Percentiles rank a stretch among this genome's conserved stretches.
Conservation (phyloP, 495 filamentous ascomycete species). For the Penicillium fimorum region DNA sequence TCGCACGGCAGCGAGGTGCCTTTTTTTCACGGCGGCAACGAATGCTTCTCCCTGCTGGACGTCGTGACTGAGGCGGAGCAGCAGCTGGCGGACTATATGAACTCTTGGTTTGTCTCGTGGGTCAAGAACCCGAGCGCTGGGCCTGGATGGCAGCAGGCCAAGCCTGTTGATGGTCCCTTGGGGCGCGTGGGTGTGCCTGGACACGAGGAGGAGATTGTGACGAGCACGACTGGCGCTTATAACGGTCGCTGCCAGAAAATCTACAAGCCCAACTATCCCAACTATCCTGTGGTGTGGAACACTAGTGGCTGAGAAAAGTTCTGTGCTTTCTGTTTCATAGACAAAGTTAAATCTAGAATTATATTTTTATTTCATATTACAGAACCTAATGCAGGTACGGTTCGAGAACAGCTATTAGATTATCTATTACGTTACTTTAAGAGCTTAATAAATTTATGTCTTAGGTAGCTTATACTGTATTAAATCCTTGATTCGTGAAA, state of each 20-base stretch:
- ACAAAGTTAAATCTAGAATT: not conserved
- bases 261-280: slow-evolving; percentile 21
- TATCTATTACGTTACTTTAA: too few relatives aligned
- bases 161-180: slow-evolving; percentile 23
- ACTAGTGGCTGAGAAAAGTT: slow-evolving; percentile 5
- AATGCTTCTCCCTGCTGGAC: slow-evolving; percentile 22
- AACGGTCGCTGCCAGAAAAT: slow-evolving; percentile 26
- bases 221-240: slow-evolving; percentile 21
- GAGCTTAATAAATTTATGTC: too few relatives aligned
- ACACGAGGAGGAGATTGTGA: slow-evolving; percentile 21
- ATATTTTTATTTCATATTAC: too few relatives aligned
- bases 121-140: slow-evolving; percentile 26
- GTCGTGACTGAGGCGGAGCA: slow-evolving; percentile 24
- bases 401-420: too few relatives aligned
- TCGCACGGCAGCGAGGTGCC: slow-evolving; percentile 30
- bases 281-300: slow-evolving; percentile 25
- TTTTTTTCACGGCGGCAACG: slow-evolving; percentile 31
- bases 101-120: slow-evolving; percentile 28
- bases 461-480: too few relatives aligned
- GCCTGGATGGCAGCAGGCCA: slow-evolving; percentile 23
- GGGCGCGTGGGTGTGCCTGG: slow-evolving; percentile 24
- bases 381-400: too few relatives aligned
- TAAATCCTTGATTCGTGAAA: too few relatives aligned
- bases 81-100: slow-evolving; percentile 26
- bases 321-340: too few relatives aligned